These are phyloP conservation scores for Eutypa lata DNA, from an alignment of 2,329 filamentous ascomycete species.

Conservation along the genomic window DNA sequence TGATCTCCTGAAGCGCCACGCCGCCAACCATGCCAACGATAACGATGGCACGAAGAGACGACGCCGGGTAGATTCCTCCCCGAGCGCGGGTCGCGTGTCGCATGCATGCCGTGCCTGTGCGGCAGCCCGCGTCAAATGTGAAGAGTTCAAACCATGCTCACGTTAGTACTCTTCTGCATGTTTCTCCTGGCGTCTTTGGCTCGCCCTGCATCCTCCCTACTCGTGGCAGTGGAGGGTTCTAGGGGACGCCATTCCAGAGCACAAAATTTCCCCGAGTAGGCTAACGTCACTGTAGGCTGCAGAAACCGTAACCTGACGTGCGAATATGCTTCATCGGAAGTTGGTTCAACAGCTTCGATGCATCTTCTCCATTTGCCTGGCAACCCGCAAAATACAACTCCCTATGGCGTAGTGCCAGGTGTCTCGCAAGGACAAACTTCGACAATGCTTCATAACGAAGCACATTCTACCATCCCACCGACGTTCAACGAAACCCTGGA, in stretches of 20 bases:
- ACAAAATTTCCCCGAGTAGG: not conserved
- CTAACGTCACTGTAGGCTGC: constrained; percentile 26
- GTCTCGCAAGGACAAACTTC: not conserved
- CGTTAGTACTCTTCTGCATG: constrained; percentile 18
- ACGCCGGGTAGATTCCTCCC: constrained; percentile 41
- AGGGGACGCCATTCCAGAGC: not conserved
- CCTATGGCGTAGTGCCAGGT: constrained; percentile 2
- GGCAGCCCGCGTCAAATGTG: constrained; percentile 51
- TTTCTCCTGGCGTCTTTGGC: not conserved
- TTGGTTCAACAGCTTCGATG: constrained; percentile 38
- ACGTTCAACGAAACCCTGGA: not conserved
- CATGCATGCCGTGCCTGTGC: constrained; percentile 53
- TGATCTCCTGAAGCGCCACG: constrained; percentile 51
- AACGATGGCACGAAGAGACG: constrained; percentile 44
- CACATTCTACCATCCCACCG: not conserved
- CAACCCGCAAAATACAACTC: constrained; percentile 24
- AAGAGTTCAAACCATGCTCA: constrained; percentile 52
- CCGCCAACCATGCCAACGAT: constrained; percentile 47
- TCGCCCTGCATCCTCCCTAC: not conserved
- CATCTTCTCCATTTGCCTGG: constrained; percentile 42
- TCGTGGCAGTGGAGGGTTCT: no score
- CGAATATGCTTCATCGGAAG: constrained; percentile 35
- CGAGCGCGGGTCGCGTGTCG: constrained; percentile 46
- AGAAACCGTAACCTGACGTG: constrained; percentile 44
- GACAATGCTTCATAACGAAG: constrained; percentile 17